Percentiles rank a stretch among this genome's conserved stretches.
phyloP scores from a whole-genome alignment of 257 asterid genomes.

The Knoxia roxburghii region DNA sequence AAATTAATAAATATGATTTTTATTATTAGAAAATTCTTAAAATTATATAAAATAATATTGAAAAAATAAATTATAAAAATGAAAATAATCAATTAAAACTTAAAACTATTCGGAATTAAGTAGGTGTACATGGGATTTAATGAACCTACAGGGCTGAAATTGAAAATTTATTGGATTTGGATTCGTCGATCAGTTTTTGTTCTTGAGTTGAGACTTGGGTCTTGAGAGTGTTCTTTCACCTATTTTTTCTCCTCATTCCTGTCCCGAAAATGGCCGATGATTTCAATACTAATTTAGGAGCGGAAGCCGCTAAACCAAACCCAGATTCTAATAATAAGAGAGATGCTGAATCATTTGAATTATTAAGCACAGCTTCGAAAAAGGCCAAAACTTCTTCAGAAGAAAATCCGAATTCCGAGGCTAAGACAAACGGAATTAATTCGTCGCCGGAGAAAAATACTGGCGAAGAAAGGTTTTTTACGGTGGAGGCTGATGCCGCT shows the following conservation, averaged over 20 bases:
- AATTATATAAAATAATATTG: too few species aligned
- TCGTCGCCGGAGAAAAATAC: conserved; percentile 11
- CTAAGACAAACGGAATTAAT: conserved; percentile 7
- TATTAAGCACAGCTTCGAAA: conserved; percentile 1
- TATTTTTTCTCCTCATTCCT: too few species aligned
- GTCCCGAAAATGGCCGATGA: conserved; percentile 9
- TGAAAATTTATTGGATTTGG: too few species aligned
- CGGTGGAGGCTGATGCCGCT: conserved; percentile 72
- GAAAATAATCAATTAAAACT: too few species aligned
- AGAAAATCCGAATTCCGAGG: conserved; percentile 2
- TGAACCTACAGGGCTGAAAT: too few species aligned
- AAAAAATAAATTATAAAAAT: too few species aligned
- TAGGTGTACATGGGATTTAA: too few species aligned
- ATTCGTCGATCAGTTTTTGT: not conserved
- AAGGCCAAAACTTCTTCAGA: conserved; percentile 11
- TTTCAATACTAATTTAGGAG: not conserved
- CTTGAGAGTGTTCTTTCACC: too few species aligned
- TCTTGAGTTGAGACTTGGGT: too few species aligned
- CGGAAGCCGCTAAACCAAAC: not conserved
- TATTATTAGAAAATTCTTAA: too few species aligned
- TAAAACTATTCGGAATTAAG: too few species aligned
- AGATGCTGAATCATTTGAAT: conserved; percentile 1
- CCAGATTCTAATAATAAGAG: conserved; percentile 8
- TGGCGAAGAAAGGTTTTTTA: conserved; percentile 13
- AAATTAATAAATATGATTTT: too few species aligned